A percentile compares a stretch with the other conserved stretches of the same genome.
phyloP scores from a whole-genome alignment of 2,329 filamentous ascomycete species.

The Anisogramma anomala region DNA sequence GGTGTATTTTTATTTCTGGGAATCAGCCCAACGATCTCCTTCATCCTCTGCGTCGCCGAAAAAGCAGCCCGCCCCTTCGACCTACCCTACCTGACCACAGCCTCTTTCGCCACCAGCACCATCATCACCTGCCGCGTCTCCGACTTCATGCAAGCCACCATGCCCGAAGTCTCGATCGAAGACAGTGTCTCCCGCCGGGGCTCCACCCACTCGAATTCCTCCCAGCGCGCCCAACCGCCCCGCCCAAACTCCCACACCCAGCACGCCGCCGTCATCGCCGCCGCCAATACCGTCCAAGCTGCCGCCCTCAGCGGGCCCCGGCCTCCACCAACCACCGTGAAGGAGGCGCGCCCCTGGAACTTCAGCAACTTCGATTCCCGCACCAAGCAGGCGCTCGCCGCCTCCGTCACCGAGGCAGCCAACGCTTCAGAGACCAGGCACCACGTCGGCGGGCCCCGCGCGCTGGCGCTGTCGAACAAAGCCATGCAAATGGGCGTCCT shows the following conservation, averaged over 20 bases:
- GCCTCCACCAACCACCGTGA: conserved; percentile 6
- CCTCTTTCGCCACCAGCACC: conserved; percentile 2
- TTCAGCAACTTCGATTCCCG: conserved; percentile 9
- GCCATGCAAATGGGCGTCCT: conserved; percentile 16
- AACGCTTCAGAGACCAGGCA: conserved; percentile 4
- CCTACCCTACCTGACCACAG: conserved; percentile 15
- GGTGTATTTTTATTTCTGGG: too few relatives aligned
- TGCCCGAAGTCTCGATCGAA: conserved; percentile 12
- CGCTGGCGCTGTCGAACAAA: conserved; percentile 7
- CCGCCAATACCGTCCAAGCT: neutral
- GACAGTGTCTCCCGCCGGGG: conserved; percentile 13
- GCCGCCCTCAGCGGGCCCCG: conserved; percentile 6
- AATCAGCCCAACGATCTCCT: conserved; percentile 13
- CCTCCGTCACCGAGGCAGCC: conserved; percentile 8
- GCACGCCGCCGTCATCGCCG: conserved; percentile 13
- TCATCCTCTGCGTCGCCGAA: conserved; percentile 17
- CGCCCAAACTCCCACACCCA: conserved; percentile 11
- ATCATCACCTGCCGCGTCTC: conserved; percentile 13
- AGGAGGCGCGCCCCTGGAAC: conserved; percentile 3
- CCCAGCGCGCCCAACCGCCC: neutral
- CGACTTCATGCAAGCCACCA: conserved; percentile 6
- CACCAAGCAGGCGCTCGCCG: conserved; percentile 11
- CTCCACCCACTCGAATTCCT: conserved; percentile 4
- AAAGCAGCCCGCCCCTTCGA: conserved; percentile 17
- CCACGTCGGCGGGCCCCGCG: conserved; percentile 8